Evolutionary conservation across 305 asterid species (phyloP), one percentile per base, ranked within the genome.

Genomic region (Fraxinus floribunda): DNA sequence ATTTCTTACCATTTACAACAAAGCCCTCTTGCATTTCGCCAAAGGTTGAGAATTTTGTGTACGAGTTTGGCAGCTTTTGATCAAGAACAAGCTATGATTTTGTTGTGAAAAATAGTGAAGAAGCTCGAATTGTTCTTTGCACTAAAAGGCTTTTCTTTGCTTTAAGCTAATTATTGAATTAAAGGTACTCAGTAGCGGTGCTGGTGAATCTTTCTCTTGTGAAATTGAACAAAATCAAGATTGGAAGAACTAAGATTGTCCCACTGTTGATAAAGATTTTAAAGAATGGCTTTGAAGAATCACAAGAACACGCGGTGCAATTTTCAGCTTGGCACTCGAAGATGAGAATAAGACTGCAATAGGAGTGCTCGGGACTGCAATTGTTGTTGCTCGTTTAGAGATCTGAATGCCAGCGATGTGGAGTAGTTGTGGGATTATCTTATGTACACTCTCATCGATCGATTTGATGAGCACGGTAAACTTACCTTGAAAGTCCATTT

Each of bases 321-420:
- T 94, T 71, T 94, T 93, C 82, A 94, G 98, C 57, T 88, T 94
- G 24, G 91, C 97, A 38, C 44, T 38, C 11, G 46, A 90, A 80
- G 97, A 93, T 41, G 93, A 87, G 70, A 93, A 91, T 82, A 93
- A 90, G 87, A 92, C 87, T 13, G 95, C 97, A n/a, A 91, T 94
- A 52, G 96, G 97, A 11, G 96, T 93, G 4, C 83, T 94, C n/a
- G 95, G 96, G 93, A 13, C 60, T 94, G 86, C 90, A 84, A 89
- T 96, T 97, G 39, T 88, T 94, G 83, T 41, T 94, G 74, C 96
- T 87, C 86, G 89, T 89, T 81, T 85, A 92, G 77, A 88, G 97
- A 87, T 85, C 91, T 0, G 97, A 91, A 11, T 90, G 88, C 1
- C 88, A 84, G 90, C 90, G 88, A 46, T 46, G 18, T 3, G n/a